These are phyloP conservation scores for Hordeum vulgare DNA, from an alignment of 176 grass and related monocot genomes.

Conservation along the genomic window DNA sequence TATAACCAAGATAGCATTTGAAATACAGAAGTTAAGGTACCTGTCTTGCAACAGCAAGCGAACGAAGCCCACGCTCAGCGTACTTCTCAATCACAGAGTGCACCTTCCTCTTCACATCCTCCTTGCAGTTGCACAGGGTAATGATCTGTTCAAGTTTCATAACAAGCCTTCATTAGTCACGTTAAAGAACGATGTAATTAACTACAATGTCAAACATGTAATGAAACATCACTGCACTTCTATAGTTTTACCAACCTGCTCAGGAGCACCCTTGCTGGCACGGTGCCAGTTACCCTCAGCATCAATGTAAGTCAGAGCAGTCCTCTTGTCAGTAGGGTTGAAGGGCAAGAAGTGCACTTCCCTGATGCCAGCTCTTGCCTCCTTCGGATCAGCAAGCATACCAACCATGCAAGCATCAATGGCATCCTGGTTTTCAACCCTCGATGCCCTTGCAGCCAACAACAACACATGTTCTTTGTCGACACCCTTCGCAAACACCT, in stretches of 20 bases:
- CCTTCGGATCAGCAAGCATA: slow-evolving; percentile 98
- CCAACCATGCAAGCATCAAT: slow-evolving; percentile 99
- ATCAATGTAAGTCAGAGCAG: slow-evolving; percentile 91
- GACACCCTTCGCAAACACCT: slow-evolving; percentile 76
- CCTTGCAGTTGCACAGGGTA: slow-evolving; percentile 76
- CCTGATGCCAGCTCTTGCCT: slow-evolving; percentile 91
- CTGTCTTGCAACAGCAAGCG: slow-evolving; percentile 90
- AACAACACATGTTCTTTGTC: slow-evolving; percentile 88
- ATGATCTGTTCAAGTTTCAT: slow-evolving; percentile 58
- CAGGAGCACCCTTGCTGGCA: slow-evolving; percentile 94
- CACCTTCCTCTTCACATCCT: slow-evolving; percentile 72
- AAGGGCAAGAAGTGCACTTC: slow-evolving; percentile 98
- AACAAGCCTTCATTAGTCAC: slow-evolving; percentile 10
- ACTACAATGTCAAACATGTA: neutral
- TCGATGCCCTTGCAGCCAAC: slow-evolving; percentile 72
- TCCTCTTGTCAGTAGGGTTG: slow-evolving; percentile 99
- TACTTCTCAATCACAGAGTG: slow-evolving; percentile 85
- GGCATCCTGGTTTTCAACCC: slow-evolving; percentile 93
- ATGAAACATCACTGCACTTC: neutral
- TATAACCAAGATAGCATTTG: neutral
- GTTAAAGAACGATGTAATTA: slow-evolving; percentile 6
- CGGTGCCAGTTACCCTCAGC: slow-evolving; percentile 77
- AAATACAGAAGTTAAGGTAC: slow-evolving; percentile 28
- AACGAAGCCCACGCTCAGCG: slow-evolving; percentile 92
- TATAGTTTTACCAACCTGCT: slow-evolving; percentile 50